phyloP scores from a whole-genome alignment of 495 filamentous ascomycete species.

The Penicillium herquei region DNA sequence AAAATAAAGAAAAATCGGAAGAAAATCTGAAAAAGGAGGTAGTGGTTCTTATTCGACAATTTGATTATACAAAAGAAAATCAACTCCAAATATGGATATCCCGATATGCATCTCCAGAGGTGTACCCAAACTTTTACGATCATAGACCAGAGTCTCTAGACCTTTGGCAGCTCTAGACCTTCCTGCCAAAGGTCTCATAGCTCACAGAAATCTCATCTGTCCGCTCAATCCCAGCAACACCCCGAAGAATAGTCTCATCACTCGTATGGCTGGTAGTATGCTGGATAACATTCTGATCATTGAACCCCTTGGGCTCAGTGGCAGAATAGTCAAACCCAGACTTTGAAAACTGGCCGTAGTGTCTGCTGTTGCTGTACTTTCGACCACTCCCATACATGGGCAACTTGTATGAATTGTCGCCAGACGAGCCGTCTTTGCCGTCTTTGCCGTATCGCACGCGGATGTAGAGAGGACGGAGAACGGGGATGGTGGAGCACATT shows the following conservation, averaged over 20 bases:
- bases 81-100: no score
- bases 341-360: constrained; percentile 6
- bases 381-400: constrained; percentile 21
- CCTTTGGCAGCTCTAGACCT: not conserved
- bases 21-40: no score
- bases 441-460: constrained; percentile 25
- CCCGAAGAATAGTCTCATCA: constrained; percentile 21
- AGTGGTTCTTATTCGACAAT: no score
- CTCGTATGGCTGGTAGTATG: constrained; percentile 11
- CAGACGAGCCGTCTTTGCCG: constrained; percentile 14
- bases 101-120: no score
- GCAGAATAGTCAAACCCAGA: constrained; percentile 4
- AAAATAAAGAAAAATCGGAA: no score
- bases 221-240: constrained; percentile 22
- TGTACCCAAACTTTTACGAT: no score
- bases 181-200: constrained; percentile 16
- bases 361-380: constrained; percentile 11
- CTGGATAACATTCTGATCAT: constrained; percentile 5
- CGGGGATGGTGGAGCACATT: constrained; percentile 29
- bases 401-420: constrained; percentile 22
- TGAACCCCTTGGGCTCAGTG: constrained; percentile 2
- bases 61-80: no score
- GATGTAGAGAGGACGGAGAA: constrained; percentile 27
- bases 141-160: not conserved
- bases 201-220: constrained; percentile 25